Conservation (phyloP, 441 rosid genomes). For the Metrosideros polymorpha region DNA sequence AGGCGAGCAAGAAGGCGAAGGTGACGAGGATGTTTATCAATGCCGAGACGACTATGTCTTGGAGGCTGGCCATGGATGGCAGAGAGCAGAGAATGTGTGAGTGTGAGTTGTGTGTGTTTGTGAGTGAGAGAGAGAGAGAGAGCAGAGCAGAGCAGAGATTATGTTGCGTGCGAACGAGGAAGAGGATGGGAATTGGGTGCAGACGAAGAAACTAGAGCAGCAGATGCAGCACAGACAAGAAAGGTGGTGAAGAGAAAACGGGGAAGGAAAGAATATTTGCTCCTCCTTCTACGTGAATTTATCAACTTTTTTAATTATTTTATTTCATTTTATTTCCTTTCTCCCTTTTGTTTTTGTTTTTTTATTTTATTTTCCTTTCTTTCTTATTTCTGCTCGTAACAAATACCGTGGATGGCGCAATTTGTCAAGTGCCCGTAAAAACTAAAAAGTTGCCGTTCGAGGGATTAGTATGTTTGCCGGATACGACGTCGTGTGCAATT, state of each 20-base stretch:
- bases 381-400: neutral
- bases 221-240: neutral
- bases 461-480: no score
- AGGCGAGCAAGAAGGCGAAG: conserved; percentile 74
- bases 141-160: neutral
- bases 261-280: neutral
- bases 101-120: neutral
- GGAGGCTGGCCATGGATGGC: conserved; percentile 66
- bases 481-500: neutral
- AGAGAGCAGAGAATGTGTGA: neutral
- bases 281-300: neutral
- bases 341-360: fast-evolving
- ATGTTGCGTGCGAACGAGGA: neutral
- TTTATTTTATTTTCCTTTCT: neutral
- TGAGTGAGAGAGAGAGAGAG: neutral
- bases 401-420: neutral
- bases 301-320: neutral
- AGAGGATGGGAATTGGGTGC: neutral
- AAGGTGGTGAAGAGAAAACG: neutral
- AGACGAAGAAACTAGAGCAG: neutral
- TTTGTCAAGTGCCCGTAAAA: neutral
- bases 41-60: conserved; percentile 88
- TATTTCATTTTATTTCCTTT: neutral
- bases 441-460: neutral
- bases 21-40: conserved; percentile 69